Evolutionary conservation across 257 asterid species (phyloP).

Genomic region (Solanum medicagineum): DNA sequence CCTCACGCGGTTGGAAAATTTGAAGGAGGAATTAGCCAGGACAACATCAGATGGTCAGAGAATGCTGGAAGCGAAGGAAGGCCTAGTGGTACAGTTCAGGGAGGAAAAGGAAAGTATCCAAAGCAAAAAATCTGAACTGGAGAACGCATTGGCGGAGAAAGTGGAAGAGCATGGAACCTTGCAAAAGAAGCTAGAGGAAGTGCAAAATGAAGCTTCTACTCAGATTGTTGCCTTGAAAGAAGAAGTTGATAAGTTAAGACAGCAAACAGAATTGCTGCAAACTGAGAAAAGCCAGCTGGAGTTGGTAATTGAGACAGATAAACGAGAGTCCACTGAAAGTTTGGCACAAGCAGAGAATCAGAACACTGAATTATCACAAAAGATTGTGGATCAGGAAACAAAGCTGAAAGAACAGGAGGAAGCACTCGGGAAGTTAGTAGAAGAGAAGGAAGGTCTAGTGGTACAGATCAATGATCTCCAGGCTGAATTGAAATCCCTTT

Average conservation of each 20-base stretch:
- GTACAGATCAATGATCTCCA: conserved; percentile 21
- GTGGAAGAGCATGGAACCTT: conserved; percentile 20
- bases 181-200: conserved; percentile 43
- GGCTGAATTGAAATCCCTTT: conserved; percentile 23
- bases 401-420: conserved; percentile 46
- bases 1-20: conserved; percentile 23
- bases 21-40: conserved; percentile 35
- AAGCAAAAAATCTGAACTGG: conserved; percentile 29
- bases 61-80: conserved; percentile 35
- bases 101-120: conserved; percentile 4
- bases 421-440: conserved; percentile 25
- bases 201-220: conserved; percentile 31
- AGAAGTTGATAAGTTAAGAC: conserved; percentile 29
- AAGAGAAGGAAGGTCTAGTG: conserved; percentile 20
- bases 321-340: conserved; percentile 30
- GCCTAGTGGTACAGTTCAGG: conserved; percentile 11
- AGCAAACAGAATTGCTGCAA: conserved; percentile 33
- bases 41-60: conserved; percentile 26
- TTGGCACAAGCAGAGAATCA: conserved; percentile 32
- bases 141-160: conserved; percentile 26
- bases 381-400: conserved; percentile 32
- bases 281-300: conserved; percentile 42
- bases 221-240: conserved; percentile 23
- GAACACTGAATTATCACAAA: conserved; percentile 31
- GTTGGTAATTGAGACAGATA: conserved; percentile 31